Percentiles rank a stretch among this genome's conserved stretches.
Conservation (phyloP, 2,329 filamentous ascomycete genomes). For the Huntiella decipiens region DNA sequence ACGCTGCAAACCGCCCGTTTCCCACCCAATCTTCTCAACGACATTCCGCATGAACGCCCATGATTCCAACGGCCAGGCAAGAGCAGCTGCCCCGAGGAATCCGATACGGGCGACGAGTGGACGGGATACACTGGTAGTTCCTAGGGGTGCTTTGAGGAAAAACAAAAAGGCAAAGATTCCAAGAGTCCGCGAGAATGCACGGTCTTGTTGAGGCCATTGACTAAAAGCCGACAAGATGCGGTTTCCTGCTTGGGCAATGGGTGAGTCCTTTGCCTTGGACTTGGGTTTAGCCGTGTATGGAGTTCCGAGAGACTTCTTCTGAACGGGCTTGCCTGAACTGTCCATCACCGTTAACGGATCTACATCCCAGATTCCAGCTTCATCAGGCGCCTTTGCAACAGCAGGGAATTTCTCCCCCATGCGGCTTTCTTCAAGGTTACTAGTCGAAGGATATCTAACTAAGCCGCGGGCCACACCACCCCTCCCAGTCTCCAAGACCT, state of each 20-base stretch:
- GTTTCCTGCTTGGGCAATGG: neutral
- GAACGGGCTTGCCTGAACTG: neutral
- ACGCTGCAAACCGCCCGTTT: constrained; percentile 1
- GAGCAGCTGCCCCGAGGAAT: constrained; percentile 2
- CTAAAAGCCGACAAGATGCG: constrained; percentile 1
- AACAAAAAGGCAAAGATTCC: constrained; percentile 8
- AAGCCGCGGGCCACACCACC: neutral
- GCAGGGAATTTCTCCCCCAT: constrained; percentile 1
- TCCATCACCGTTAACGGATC: constrained; percentile 7
- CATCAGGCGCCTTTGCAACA: neutral
- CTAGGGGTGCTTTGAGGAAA: constrained; percentile 5
- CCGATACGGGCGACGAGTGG: constrained; percentile 5
- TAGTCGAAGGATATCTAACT: neutral
- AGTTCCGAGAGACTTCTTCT: neutral
- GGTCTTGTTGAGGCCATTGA: constrained; percentile 8
- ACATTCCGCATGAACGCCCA: constrained; percentile 6
- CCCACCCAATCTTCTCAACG: constrained; percentile 8
- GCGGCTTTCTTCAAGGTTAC: neutral
- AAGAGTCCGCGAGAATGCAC: constrained; percentile 8
- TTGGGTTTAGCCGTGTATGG: neutral
- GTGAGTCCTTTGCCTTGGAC: neutral
- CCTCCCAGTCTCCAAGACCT: neutral
- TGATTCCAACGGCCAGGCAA: constrained; percentile 10
- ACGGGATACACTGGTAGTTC: neutral
- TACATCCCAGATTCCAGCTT: constrained; percentile 10